phyloP scores from a whole-genome alignment of 768 basidiomycete genomes.

The Phanerochaete carnosa region DNA sequence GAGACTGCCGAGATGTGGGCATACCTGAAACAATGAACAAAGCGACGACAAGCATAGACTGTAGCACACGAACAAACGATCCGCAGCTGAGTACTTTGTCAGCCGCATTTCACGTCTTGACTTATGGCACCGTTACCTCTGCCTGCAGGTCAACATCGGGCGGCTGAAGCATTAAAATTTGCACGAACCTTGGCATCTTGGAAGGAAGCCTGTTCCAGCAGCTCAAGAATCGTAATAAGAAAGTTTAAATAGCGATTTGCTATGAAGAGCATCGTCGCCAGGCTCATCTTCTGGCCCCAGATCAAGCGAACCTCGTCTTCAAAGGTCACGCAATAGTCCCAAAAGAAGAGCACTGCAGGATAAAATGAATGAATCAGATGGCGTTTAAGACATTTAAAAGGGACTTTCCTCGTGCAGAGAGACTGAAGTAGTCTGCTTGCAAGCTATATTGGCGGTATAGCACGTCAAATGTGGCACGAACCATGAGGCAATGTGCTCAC shows the following conservation, averaged over 20 bases:
- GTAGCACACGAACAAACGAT: conserved; percentile 13
- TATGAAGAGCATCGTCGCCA: conserved; percentile 15
- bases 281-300: conserved; percentile 12
- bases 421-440: conserved; percentile 11
- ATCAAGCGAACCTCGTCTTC: conserved; percentile 15
- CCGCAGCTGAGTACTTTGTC: conserved; percentile 9
- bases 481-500: background rate
- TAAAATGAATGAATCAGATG: background rate
- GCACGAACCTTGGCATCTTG: conserved; percentile 48
- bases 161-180: background rate
- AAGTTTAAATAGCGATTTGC: conserved; percentile 20
- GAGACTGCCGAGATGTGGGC: background rate
- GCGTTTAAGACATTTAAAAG: background rate
- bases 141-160: no score
- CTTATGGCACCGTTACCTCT: no score
- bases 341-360: conserved; percentile 13
- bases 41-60: conserved; percentile 5
- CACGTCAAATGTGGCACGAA: background rate
- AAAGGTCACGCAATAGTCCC: conserved; percentile 18
- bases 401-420: conserved; percentile 13
- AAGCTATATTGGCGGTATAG: conserved; percentile 1
- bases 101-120: background rate
- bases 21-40: conserved; percentile 14
- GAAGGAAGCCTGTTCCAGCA: conserved; percentile 15
- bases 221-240: conserved; percentile 14